Conservation (phyloP, 768 basidiomycete species). For the Tylopilus sp. region DNA sequence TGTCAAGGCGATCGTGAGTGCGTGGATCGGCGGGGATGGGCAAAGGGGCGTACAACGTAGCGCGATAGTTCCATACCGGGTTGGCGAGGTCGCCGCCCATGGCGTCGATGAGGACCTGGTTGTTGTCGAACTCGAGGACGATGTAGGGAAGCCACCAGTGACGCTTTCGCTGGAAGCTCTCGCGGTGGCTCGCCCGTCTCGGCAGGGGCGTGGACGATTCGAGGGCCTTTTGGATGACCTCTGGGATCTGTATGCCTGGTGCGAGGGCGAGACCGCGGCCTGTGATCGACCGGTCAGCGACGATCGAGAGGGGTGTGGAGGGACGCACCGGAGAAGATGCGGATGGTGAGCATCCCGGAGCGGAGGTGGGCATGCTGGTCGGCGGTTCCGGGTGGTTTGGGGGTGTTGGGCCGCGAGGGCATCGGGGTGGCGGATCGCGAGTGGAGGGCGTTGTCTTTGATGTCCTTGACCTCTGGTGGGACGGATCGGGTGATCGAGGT, state of each 20-base stretch:
- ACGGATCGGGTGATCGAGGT: background rate
- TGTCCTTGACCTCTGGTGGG: slow-evolving; percentile 60
- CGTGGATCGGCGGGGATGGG: background rate
- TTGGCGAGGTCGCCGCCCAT: slow-evolving; percentile 88
- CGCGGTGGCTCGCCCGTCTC: slow-evolving; percentile 69
- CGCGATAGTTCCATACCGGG: slow-evolving; percentile 95
- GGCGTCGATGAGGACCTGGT: slow-evolving; percentile 95
- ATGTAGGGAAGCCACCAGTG: slow-evolving; percentile 96
- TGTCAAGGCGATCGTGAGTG: slow-evolving; percentile 29
- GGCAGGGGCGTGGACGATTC: slow-evolving; percentile 53
- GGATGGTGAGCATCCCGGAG: slow-evolving; percentile 91
- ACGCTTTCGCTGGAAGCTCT: slow-evolving; percentile 89
- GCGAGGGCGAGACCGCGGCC: slow-evolving; percentile 82
- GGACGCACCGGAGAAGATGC: slow-evolving; percentile 83
- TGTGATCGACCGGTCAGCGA: slow-evolving; percentile 16
- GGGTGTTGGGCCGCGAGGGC: slow-evolving; percentile 77
- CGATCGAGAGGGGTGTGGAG: slow-evolving; percentile 14
- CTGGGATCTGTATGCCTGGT: slow-evolving; percentile 74
- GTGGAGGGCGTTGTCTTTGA: slow-evolving; percentile 63
- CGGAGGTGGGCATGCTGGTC: slow-evolving; percentile 59
- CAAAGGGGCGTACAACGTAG: slow-evolving; percentile 74
- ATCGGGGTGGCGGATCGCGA: slow-evolving; percentile 81
- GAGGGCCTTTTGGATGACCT: slow-evolving; percentile 80
- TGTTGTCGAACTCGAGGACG: slow-evolving; percentile 97
- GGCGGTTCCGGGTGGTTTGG: slow-evolving; percentile 51